Evolutionary conservation across 768 basidiomycete genomes (phyloP), one percentile per base, ranked within the genome.

Genomic region (Pholiota molesta): DNA sequence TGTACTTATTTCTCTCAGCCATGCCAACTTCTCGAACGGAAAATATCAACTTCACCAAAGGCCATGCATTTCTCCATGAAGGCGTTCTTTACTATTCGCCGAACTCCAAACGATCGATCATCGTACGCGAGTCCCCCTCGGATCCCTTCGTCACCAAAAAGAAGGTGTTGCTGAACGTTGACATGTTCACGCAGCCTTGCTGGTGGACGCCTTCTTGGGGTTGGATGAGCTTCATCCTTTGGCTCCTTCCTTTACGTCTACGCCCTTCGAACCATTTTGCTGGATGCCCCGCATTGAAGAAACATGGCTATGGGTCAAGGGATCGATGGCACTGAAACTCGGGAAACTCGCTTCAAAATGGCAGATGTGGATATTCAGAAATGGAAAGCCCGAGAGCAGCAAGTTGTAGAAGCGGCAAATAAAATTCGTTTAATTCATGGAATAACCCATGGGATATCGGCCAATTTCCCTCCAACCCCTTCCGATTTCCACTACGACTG

Each of bases 1-100:
- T 14, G 10, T 37, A 11, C 21, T 52, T 13, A 21, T 26, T 26
- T 52, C 6, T 21, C 16, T 52, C 9, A 52, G 51, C 26, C 26
- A 52, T 52, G 51, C 5, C 21, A 9, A 52, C 51, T 52, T 29
- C 21, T 13, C 21, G 8, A 29, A 5, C 21, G 3, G 16, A 26
- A 17, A 29, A 6, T 9, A 17, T 29, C 9, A 11, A 37, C 14
- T 37, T 37, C 35, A 37, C 35, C 7, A 37, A 37, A 7, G 55
- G 55, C n/a, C 40, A 33, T 26, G 62, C 42, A 2, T 58, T 59
- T 40, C 16, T 63, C 6, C 62, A 63, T 2, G 33, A 60, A 2
- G 62, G 62, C 14, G 29, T 45, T 0, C 45, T 63, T 1, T 63
- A 49, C 49, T 63, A 59, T 42, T 63, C 62, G n/a, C 62, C 58